Base-by-base conservation (phyloP, 2,329 filamentous ascomycete species). In the Colletotrichum spaethianum region DNA sequence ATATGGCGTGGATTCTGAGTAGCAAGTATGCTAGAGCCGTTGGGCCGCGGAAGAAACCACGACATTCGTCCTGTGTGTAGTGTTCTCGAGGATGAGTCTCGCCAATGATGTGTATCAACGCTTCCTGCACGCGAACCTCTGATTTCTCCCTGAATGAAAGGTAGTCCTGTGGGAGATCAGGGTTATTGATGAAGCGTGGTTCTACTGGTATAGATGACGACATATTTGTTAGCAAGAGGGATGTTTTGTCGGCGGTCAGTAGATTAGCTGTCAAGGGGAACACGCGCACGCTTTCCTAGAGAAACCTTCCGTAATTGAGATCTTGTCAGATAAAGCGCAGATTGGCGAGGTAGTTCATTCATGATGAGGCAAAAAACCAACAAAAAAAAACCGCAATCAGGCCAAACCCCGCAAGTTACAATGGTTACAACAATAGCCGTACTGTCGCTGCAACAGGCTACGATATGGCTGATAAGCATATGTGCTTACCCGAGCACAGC, bases 21-120 rank as follows among this genome's bases (percentile, higher is more conserved):
- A 91, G 87, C 7, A 90, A 81, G 70, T 88, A 88, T 6, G 87
- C 86, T 20, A 89, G 79, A 16, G 87, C 86, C 1, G 87, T 90
- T 14, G 88, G 88, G 0, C 88, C 89, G 2, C 79, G 81, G 75
- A 86, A 88, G 14, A 91, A 76, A 0, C 89, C 89, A 20, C 83
- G 80, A 6, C 85, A 78, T 20, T 80, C 74, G 2, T 76, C 76
- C 8, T 76, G 76, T 8, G 78, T 73, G 65, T 85, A 85, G 2
- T 75, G 67, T 14, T 77, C 70, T 14, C 77, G 78, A 0, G 83
- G 84, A 5, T 83, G 83, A 16, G 78, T 79, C 44, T 76, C 77
- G 57, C 74, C 73, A 50, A 86, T 71, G 55, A 85, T 79, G 23
- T 48, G 44, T 26, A 16, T 26, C 2, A 66, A 42, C 2, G 55